Conservation (phyloP, 805 yeast genomes). For the Hanseniaspora taiwanica region DNA sequence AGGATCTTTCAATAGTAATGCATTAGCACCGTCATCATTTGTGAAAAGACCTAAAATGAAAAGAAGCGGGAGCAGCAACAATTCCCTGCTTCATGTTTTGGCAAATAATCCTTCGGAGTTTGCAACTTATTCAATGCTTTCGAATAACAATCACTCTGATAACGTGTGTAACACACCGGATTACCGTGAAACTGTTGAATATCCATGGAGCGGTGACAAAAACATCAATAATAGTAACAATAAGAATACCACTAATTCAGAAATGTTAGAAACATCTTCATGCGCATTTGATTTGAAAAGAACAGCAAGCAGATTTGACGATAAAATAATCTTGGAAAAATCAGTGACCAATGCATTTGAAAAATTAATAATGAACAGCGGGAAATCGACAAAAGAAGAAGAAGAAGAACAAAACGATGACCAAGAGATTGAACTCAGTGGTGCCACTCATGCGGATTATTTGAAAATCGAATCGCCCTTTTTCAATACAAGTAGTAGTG, state of each 20-base stretch:
- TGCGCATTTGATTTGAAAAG: background rate
- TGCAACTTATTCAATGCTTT: background rate
- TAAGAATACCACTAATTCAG: no score
- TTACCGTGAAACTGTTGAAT: no score
- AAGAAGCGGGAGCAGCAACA: background rate
- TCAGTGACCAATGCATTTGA: background rate
- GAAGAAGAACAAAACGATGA: background rate
- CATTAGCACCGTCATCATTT: background rate
- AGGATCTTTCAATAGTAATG: background rate
- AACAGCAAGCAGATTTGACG: background rate
- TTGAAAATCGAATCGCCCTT: background rate
- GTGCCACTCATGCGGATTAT: background rate
- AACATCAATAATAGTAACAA: no score
- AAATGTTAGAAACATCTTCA: background rate
- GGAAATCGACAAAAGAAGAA: background rate
- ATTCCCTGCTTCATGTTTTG: background rate
- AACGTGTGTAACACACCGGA: background rate
- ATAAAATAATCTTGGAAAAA: background rate
- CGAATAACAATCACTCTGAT: background rate
- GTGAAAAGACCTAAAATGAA: no score
- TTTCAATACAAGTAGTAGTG: no score
- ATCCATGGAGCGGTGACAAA: no score
- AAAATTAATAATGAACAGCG: background rate
- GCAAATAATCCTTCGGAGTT: background rate
- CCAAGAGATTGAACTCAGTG: background rate